A percentile compares a stretch with the other conserved stretches of the same genome.
These are phyloP conservation scores for Mycena maculata DNA, from an alignment of 768 basidiomycete genomes.

Conservation along the genomic window DNA sequence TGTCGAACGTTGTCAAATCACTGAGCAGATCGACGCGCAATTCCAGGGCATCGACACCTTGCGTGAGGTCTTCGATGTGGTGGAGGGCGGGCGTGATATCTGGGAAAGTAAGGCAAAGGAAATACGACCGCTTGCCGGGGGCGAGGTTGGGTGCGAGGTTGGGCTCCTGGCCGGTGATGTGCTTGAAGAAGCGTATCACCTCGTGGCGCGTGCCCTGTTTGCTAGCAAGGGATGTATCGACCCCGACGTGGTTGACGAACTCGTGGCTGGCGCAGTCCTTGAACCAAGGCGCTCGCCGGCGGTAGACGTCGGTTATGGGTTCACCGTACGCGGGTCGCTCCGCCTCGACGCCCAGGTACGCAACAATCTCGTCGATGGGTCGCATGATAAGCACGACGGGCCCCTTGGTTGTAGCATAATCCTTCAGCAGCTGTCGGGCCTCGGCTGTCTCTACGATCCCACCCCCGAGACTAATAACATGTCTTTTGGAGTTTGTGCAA, in stretches of 20 bases:
- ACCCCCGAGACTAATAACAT: slow-evolving; percentile 92
- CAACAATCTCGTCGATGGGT: slow-evolving; percentile 82
- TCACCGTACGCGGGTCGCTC: slow-evolving; percentile 92
- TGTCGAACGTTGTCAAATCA: slow-evolving; percentile 58
- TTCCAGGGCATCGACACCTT: slow-evolving; percentile 93
- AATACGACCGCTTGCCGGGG: slow-evolving; percentile 80
- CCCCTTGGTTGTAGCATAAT: slow-evolving; percentile 69
- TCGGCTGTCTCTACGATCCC: slow-evolving; percentile 90
- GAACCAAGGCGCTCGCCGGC: slow-evolving; percentile 89
- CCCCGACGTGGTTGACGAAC: slow-evolving; percentile 79
- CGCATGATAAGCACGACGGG: slow-evolving; percentile 89
- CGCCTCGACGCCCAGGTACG: slow-evolving; percentile 81
- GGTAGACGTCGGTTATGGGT: slow-evolving; percentile 84
- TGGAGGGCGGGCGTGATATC: slow-evolving; percentile 79
- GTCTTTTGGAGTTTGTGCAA: slow-evolving; percentile 61
- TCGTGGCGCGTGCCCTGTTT: slow-evolving; percentile 64
- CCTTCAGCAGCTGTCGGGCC: slow-evolving; percentile 77
- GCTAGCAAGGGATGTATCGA: slow-evolving; percentile 36
- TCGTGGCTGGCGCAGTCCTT: slow-evolving; percentile 83
- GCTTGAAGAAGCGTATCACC: slow-evolving; percentile 86
- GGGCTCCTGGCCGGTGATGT: slow-evolving; percentile 78
- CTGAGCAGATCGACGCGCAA: slow-evolving; percentile 91
- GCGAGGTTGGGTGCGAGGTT: slow-evolving; percentile 71
- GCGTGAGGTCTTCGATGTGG: slow-evolving; percentile 76
- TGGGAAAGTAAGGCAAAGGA: slow-evolving; percentile 93